Percentiles rank a stretch among this genome's conserved stretches.
Evolutionary conservation across 2,329 filamentous ascomycete genomes (phyloP).

Genomic region (Colletotrichum tropicicola): DNA sequence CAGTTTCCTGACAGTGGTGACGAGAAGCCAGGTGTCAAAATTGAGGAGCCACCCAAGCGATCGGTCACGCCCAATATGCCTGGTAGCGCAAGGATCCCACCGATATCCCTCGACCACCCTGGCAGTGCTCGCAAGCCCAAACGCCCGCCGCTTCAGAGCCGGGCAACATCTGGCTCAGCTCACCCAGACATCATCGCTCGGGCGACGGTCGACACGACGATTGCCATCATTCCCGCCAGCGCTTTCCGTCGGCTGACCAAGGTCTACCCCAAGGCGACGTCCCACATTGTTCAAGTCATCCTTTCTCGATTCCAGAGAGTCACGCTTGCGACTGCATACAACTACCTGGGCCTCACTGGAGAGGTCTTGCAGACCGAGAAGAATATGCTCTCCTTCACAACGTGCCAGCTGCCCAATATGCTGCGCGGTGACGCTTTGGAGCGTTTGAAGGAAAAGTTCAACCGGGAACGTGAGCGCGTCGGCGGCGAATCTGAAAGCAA

Average conservation of each 20-base stretch:
- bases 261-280: conserved; percentile 94
- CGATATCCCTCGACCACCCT: conserved; percentile 66
- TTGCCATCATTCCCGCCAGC: conserved; percentile 96
- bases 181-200: conserved; percentile 98
- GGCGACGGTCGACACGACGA: conserved; percentile 95
- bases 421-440: conserved; percentile 84
- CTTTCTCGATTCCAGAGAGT: conserved; percentile 93
- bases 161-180: conserved; percentile 73
- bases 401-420: conserved; percentile 90
- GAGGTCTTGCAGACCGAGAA: conserved; percentile 94
- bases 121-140: conserved; percentile 29
- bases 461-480: conserved; percentile 82
- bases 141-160: conserved; percentile 52
- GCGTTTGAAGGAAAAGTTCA: conserved; percentile 92
- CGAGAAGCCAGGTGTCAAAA: conserved; percentile 12
- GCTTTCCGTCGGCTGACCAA: conserved; percentile 92
- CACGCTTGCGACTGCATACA: conserved; percentile 92
- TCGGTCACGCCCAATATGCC: conserved; percentile 15
- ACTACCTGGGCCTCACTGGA: conserved; percentile 89
- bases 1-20: conserved; percentile 5
- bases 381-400: conserved; percentile 92
- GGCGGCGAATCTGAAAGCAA: conserved; percentile 85
- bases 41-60: conserved; percentile 20
- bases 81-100: conserved; percentile 68
- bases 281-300: conserved; percentile 98